Conservation (phyloP, 2,329 filamentous ascomycete genomes). For the Pseudogymnoascus sp. region DNA sequence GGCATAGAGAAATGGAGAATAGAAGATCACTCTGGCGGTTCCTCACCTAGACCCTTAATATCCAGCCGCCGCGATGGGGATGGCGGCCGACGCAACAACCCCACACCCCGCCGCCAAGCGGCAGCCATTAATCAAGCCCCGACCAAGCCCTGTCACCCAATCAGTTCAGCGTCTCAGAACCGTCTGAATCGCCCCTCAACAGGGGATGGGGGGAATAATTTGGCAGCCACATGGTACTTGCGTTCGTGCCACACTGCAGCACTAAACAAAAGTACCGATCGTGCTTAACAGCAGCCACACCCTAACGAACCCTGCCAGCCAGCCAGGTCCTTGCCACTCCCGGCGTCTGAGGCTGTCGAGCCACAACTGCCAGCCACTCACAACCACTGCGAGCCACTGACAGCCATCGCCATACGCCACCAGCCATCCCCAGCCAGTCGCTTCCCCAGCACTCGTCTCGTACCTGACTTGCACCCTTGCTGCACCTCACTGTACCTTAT, state of each 20-base stretch:
- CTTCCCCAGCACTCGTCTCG: neutral
- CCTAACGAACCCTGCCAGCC: neutral
- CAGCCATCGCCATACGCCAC: neutral
- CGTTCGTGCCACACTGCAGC: neutral
- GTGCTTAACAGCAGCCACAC: neutral
- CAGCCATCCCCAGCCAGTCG: neutral
- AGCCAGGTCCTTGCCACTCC: neutral
- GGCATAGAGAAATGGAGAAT: neutral
- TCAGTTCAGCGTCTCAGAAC: neutral
- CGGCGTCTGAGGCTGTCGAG: neutral
- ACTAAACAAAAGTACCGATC: neutral
- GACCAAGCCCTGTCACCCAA: neutral
- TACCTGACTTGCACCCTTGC: neutral
- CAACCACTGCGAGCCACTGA: neutral
- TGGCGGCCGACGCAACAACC: neutral
- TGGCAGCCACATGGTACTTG: neutral
- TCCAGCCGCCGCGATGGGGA: conserved; percentile 5
- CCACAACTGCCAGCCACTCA: neutral
- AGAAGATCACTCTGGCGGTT: neutral
- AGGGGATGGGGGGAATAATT: neutral
- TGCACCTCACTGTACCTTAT: neutral
- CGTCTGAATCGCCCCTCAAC: conserved; percentile 3
- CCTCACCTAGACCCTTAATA: neutral
- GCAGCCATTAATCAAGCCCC: neutral
- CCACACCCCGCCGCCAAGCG: neutral